These are phyloP conservation scores for Trichosporon sp. DNA, from an alignment of 1,284 basidiomycete species.

Conservation along the genomic window DNA sequence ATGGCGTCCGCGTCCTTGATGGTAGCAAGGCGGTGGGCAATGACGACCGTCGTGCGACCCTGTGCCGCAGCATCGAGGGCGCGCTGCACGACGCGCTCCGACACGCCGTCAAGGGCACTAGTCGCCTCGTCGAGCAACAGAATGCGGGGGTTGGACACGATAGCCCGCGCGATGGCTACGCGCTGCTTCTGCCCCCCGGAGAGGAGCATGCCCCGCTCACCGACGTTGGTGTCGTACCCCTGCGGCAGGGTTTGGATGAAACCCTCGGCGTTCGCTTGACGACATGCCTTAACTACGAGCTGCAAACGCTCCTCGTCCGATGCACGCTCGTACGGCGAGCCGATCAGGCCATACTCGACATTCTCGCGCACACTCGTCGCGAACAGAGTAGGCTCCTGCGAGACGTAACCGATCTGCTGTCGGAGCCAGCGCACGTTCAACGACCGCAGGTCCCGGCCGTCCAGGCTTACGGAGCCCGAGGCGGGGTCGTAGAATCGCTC, in stretches of 20 bases:
- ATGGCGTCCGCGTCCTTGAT: slow-evolving; percentile 59
- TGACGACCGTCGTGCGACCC: slow-evolving; percentile 52
- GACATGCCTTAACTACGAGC: slow-evolving; percentile 78
- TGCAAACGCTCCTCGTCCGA: slow-evolving; percentile 69
- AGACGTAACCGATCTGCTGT: slow-evolving; percentile 78
- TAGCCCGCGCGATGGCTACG: slow-evolving; percentile 83
- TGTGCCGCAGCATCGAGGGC: slow-evolving; percentile 85
- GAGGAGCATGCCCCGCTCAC: slow-evolving; percentile 84
- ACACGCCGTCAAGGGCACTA: slow-evolving; percentile 80
- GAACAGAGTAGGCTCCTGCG: slow-evolving; percentile 84
- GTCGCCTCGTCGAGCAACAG: slow-evolving; percentile 58
- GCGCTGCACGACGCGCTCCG: slow-evolving; percentile 87
- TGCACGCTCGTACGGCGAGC: slow-evolving; percentile 61
- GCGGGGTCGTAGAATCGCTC: slow-evolving; percentile 86
- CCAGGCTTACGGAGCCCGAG: slow-evolving; percentile 65
- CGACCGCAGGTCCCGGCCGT: slow-evolving; percentile 68
- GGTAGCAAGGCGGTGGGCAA: slow-evolving; percentile 52
- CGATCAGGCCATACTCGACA: slow-evolving; percentile 84
- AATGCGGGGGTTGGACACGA: slow-evolving; percentile 73
- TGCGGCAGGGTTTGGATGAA: slow-evolving; percentile 79
- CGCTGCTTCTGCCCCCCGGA: slow-evolving; percentile 93
- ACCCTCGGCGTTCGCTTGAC: slow-evolving; percentile 84
- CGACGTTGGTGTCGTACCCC: slow-evolving; percentile 85
- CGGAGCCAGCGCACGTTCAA: slow-evolving; percentile 85
- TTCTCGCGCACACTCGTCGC: slow-evolving; percentile 70